Evolutionary conservation across 441 rosid genomes (phyloP).

Genomic region (Manihot esculenta): DNA sequence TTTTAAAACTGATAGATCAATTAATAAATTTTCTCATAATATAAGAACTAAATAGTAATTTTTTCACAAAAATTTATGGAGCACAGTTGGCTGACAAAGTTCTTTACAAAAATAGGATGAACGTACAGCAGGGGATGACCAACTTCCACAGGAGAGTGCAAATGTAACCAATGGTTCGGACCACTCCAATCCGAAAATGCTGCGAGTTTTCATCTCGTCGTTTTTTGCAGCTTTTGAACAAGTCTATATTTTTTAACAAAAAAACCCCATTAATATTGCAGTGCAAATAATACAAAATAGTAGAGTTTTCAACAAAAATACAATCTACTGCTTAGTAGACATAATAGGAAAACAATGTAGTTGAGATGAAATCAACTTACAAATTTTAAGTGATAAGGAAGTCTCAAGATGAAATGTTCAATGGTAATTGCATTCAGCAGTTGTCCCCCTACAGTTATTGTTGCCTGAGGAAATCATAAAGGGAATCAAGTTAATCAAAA

Average conservation of each 20-base stretch:
- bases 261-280: conserved; percentile 5
- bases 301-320: neutral
- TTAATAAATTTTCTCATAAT: too few species aligned
- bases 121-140: conserved; percentile 90
- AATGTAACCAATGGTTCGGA: conserved; percentile 79
- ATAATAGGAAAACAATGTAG: neutral
- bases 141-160: conserved; percentile 83
- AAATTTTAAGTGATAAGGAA: conserved; percentile 80
- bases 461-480: conserved; percentile 54
- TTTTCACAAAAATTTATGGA: too few species aligned
- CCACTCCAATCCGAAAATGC: conserved; percentile 64
- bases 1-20: too few species aligned
- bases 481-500: neutral
- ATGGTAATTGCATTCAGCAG: conserved; percentile 72
- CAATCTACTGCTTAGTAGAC: neutral
- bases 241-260: conserved; percentile 40
- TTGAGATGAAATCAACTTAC: conserved; percentile 38
- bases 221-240: conserved; percentile 63
- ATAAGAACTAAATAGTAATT: too few species aligned
- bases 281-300: neutral
- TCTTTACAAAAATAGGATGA: neutral
- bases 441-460: conserved; percentile 63
- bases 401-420: conserved; percentile 81
- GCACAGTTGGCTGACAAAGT: too few species aligned
- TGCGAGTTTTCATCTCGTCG: conserved; percentile 59